Percentiles rank a stretch among this genome's conserved stretches.
These are phyloP conservation scores for Candida chauliodis DNA, from an alignment of 805 yeast species.

Conservation along the genomic window DNA sequence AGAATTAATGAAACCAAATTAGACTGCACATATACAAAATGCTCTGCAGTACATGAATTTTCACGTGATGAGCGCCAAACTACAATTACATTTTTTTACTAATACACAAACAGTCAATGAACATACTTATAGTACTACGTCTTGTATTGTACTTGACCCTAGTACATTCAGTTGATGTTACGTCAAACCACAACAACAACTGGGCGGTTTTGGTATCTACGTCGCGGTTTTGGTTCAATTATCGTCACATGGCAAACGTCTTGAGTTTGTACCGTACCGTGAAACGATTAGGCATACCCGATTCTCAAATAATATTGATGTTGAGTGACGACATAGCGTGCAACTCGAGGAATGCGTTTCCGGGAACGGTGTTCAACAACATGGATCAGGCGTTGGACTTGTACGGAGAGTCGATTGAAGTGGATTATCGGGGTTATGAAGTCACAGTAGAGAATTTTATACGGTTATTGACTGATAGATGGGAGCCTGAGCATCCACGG, in stretches of 20 bases:
- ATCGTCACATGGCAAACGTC: slow-evolving; percentile 96
- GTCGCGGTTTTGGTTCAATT: slow-evolving; percentile 97
- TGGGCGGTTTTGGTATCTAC: slow-evolving; percentile 94
- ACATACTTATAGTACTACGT: background rate
- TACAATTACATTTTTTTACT: too few relatives aligned
- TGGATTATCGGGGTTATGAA: slow-evolving; percentile 95
- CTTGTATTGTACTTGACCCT: background rate
- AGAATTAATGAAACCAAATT: too few relatives aligned
- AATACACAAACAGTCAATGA: too few relatives aligned
- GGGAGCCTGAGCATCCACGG: slow-evolving; percentile 93
- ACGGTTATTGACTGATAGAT: slow-evolving; percentile 88
- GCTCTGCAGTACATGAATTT: too few relatives aligned
- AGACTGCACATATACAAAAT: too few relatives aligned
- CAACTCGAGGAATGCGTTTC: slow-evolving; percentile 91
- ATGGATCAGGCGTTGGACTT: slow-evolving; percentile 88
- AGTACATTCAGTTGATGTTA: background rate
- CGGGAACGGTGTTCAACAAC: slow-evolving; percentile 93
- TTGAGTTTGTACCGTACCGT: slow-evolving; percentile 93
- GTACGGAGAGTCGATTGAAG: slow-evolving; percentile 93
- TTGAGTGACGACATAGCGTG: slow-evolving; percentile 96
- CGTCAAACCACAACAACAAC: slow-evolving; percentile 53
- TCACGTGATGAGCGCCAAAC: too few relatives aligned
- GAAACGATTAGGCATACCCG: slow-evolving; percentile 94
- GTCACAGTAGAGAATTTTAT: slow-evolving; percentile 96
- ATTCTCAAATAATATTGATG: slow-evolving; percentile 95